phyloP scores from a whole-genome alignment of 208 protist genomes.

The Blastocrithidia nonstop region DNA sequence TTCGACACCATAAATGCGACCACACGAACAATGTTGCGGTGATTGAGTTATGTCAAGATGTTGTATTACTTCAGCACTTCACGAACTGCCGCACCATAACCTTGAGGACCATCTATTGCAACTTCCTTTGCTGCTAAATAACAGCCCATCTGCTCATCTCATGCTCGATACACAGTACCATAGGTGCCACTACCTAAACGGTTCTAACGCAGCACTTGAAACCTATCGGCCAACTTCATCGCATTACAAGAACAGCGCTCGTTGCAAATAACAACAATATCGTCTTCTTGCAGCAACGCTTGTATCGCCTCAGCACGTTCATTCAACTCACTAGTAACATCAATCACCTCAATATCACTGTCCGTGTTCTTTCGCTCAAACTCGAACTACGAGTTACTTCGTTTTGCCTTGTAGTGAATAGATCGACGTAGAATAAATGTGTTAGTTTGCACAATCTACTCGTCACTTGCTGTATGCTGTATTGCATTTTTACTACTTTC shows the following conservation, averaged over 20 bases:
- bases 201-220: conserved; percentile 18
- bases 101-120: conserved; percentile 16
- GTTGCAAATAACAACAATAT: conserved; percentile 49
- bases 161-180: conserved; percentile 35
- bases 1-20: conserved; percentile 40
- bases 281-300: conserved; percentile 23
- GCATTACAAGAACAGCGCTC: conserved; percentile 18
- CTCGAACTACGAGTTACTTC: neutral
- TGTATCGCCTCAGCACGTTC: conserved; percentile 6
- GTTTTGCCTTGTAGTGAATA: too few species aligned
- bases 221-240: conserved; percentile 27
- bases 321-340: neutral
- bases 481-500: too few species aligned
- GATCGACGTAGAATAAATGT: too few species aligned
- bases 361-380: neutral
- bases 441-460: too few species aligned
- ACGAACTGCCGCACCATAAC: conserved; percentile 10
- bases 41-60: conserved; percentile 34
- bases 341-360: neutral
- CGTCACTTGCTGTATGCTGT: too few species aligned
- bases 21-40: conserved; percentile 55
- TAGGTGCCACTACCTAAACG: conserved; percentile 29
- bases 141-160: conserved; percentile 31
- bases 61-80: conserved; percentile 58
- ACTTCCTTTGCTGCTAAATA: conserved; percentile 62